Evolutionary conservation across 2,329 filamentous ascomycete species (phyloP), one percentile per base, ranked within the genome.

Genomic region (Penicillium psychrosexuale): DNA sequence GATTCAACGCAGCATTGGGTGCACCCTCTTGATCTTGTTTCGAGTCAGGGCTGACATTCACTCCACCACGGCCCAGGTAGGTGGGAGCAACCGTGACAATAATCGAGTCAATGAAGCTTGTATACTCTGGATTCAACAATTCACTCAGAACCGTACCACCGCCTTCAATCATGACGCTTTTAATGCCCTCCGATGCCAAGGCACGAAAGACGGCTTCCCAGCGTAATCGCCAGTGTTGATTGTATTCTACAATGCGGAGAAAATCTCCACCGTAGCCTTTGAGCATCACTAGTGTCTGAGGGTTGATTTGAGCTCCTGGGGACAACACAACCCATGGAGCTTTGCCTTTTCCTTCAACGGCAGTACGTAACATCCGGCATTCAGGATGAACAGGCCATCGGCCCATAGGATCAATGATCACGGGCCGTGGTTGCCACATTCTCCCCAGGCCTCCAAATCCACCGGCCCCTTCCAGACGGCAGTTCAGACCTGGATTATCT

Each of bases 121-220:
- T 77, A 64, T 85, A 84, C 28, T 77, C 76, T 2, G 82, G 78
- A 37, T 82, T 78, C n/a, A 97, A 78, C 17, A 97, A 75, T 36
- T 88, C 84, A 69, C 94, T 95, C 69, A 97, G 90, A 33, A 97
- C 85, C 11, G 80, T 78, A 0, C 84, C 92, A 11, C 93, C 93
- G 0, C 93, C 93, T 72, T 97, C 93, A 46, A 97, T 82, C 93
- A 97, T 97, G 55, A 97, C 79, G 68, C 91, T 96, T 49, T 75
- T 72, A 42, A 96, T 75, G 1, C 85, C 85, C 62, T 88, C 79
- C 1, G 69, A 70, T 28, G 72, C 75, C 33, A 96, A 71, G 3
- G 78, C 75, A 17, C 72, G 72, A 30, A 95, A 73, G 15, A 95
- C 81, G 38, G 80, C 78, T 11, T 72, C 71, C 91, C 90, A 95